These are phyloP conservation scores for Cryptococcus sp. DNA, from an alignment of 1,284 basidiomycete genomes.

Conservation along the genomic window DNA sequence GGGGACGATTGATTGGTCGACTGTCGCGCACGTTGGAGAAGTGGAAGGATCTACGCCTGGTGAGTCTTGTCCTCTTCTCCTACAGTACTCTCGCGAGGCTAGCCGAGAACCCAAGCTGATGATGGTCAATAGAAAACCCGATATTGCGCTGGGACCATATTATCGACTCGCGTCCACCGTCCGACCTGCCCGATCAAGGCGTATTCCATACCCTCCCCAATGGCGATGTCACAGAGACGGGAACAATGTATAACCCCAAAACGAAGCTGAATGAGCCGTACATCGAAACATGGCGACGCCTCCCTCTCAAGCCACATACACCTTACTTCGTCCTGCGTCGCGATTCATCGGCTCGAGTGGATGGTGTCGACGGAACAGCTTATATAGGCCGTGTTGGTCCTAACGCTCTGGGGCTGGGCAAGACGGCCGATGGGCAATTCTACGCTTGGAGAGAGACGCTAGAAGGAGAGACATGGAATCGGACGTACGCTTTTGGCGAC, in stretches of 20 bases:
- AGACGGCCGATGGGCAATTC: conserved; percentile 2
- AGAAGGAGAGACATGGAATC: conserved; percentile 9
- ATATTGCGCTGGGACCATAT: conserved; percentile 33
- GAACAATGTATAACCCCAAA: conserved; percentile 40
- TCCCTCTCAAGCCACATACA: not conserved
- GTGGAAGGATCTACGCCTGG: conserved; percentile 21
- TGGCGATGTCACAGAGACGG: conserved; percentile 37
- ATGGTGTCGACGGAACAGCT: not conserved
- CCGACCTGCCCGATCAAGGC: conserved; percentile 29
- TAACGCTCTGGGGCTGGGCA: conserved; percentile 16
- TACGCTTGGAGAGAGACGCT: conserved; percentile 16
- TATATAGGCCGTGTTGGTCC: conserved; percentile 13
- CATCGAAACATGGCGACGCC: conserved; percentile 39
- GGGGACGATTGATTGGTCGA: conserved; percentile 35
- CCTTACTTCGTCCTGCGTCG: conserved; percentile 22
- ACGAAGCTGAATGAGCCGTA: conserved; percentile 28
- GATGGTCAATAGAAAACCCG: conserved; percentile 21
- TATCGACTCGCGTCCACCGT: conserved; percentile 31
- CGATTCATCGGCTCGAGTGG: not conserved
- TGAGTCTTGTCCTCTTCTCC: conserved; percentile 4
- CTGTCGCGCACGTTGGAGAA: conserved; percentile 22
- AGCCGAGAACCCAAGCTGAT: not conserved
- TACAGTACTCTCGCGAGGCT: too few relatives aligned
- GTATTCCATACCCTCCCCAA: conserved; percentile 29
- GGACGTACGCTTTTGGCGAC: conserved; percentile 13